Conservation (phyloP, 148 eudicot genomes). For the Bassia scoparia region DNA sequence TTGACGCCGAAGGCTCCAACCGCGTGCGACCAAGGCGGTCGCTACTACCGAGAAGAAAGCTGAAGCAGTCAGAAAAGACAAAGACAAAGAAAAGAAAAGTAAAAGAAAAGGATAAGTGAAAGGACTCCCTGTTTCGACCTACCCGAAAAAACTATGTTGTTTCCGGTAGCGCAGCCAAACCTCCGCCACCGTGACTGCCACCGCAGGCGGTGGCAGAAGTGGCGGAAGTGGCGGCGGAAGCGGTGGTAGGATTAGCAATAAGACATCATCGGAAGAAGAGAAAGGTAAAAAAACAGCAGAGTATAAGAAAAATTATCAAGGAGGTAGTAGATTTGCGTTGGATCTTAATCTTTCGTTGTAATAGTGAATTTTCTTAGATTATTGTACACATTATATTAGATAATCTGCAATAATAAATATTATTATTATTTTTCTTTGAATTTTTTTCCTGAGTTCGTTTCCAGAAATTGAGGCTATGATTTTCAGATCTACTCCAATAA, state of each 20-base stretch:
- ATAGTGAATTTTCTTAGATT: neutral
- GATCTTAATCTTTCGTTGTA: slow-evolving; percentile 42
- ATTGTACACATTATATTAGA: neutral
- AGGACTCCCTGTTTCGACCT: no score
- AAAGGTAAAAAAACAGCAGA: neutral
- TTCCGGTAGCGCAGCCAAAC: neutral
- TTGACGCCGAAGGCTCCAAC: neutral
- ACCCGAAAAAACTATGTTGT: neutral
- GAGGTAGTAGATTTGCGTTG: slow-evolving; percentile 19
- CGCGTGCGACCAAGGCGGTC: neutral
- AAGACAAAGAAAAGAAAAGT: no score
- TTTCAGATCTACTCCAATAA: no score
- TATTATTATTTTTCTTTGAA: no score
- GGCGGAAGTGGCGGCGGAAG: neutral
- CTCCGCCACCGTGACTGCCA: neutral
- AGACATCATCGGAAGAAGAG: neutral
- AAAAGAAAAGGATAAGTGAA: no score
- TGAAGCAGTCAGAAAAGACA: neutral
- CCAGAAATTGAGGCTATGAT: no score
- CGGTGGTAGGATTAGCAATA: neutral
- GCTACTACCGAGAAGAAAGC: slow-evolving; percentile 3
- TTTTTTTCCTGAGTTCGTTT: no score
- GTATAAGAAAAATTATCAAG: neutral
- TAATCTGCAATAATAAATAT: no score
- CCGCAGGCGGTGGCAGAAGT: neutral